Conservation (phyloP, 306 rosid genomes). For the Hylodesmum podocarpum region DNA sequence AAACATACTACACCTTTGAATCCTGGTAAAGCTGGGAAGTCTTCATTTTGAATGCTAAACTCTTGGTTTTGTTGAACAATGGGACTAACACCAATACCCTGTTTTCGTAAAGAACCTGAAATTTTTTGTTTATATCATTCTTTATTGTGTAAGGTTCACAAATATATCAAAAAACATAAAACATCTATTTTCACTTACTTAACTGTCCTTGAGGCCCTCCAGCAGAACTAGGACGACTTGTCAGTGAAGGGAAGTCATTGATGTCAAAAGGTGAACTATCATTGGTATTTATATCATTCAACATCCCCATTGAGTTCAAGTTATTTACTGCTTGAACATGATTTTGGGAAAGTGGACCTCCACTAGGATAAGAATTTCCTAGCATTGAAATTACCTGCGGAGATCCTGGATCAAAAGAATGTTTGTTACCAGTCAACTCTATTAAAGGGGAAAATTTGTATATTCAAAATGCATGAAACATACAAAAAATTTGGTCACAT, state of each 20-base stretch:
- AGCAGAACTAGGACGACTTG: slow-evolving; percentile 95
- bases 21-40: slow-evolving; percentile 97
- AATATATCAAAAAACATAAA: slow-evolving; percentile 5
- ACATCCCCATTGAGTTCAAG: slow-evolving; percentile 86
- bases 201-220: slow-evolving; percentile 99
- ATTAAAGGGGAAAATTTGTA: not conserved
- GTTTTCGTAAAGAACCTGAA: slow-evolving; percentile 94
- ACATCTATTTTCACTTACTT: slow-evolving; percentile 46
- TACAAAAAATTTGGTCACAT: not conserved
- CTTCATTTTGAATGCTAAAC: slow-evolving; percentile 97
- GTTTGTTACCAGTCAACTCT: slow-evolving; percentile 19
- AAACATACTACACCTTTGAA: slow-evolving; percentile 72
- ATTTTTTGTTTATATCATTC: slow-evolving; percentile 28
- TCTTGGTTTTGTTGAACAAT: slow-evolving; percentile 97
- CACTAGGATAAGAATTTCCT: slow-evolving; percentile 82
- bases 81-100: slow-evolving; percentile 92
- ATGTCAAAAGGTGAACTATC: slow-evolving; percentile 88
- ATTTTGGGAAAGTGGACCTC: slow-evolving; percentile 85
- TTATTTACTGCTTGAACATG: slow-evolving; percentile 77
- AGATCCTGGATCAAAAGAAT: slow-evolving; percentile 74
- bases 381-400: slow-evolving; percentile 88
- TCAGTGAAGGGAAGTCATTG: slow-evolving; percentile 88
- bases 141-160: slow-evolving; percentile 14
- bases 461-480: slow-evolving; percentile 3
- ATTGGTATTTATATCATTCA: slow-evolving; percentile 83